These are phyloP conservation scores for Zygotorulaspora chibaensis DNA, from an alignment of 805 yeast species.

Conservation along the genomic window DNA sequence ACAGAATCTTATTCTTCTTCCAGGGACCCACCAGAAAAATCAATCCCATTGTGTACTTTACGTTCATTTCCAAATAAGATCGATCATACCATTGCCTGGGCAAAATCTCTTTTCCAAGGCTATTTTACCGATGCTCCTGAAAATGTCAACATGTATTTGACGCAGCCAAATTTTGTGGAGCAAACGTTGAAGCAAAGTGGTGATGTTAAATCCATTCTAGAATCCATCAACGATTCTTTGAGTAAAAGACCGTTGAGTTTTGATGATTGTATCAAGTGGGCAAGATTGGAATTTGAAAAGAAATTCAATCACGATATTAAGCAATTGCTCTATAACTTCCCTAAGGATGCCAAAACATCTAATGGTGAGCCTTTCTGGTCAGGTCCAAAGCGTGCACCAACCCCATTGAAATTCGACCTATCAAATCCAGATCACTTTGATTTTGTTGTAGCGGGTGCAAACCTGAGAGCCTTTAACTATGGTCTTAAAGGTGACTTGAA, in stretches of 20 bases:
- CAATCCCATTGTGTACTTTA: slow-evolving; percentile 94
- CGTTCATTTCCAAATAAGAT: slow-evolving; percentile 97
- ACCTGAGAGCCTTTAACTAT: slow-evolving; percentile 82
- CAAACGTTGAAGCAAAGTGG: slow-evolving; percentile 86
- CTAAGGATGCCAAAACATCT: slow-evolving; percentile 86
- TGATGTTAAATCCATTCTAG: slow-evolving; percentile 82
- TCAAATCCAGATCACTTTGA: slow-evolving; percentile 72
- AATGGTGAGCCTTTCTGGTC: slow-evolving; percentile 96
- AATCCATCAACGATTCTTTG: slow-evolving; percentile 72
- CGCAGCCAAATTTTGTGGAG: slow-evolving; percentile 91
- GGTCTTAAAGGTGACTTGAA: slow-evolving; percentile 76
- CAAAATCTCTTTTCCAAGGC: slow-evolving; percentile 89
- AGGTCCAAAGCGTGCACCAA: slow-evolving; percentile 95
- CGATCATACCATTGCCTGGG: slow-evolving; percentile 99
- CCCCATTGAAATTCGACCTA: slow-evolving; percentile 73
- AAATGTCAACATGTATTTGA: slow-evolving; percentile 82
- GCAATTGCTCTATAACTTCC: slow-evolving; percentile 91
- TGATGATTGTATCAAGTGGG: slow-evolving; percentile 95
- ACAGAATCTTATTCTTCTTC: slow-evolving; percentile 96
- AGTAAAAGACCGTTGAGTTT: slow-evolving; percentile 80
- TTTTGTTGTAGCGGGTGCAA: slow-evolving; percentile 85
- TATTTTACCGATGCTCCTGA: slow-evolving; percentile 88
- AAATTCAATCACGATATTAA: slow-evolving; percentile 81
- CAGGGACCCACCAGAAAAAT: slow-evolving; percentile 97
- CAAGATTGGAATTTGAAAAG: slow-evolving; percentile 80